These are phyloP conservation scores for Pythium aquatile DNA, from an alignment of 352 stramenopile species.

Conservation along the genomic window DNA sequence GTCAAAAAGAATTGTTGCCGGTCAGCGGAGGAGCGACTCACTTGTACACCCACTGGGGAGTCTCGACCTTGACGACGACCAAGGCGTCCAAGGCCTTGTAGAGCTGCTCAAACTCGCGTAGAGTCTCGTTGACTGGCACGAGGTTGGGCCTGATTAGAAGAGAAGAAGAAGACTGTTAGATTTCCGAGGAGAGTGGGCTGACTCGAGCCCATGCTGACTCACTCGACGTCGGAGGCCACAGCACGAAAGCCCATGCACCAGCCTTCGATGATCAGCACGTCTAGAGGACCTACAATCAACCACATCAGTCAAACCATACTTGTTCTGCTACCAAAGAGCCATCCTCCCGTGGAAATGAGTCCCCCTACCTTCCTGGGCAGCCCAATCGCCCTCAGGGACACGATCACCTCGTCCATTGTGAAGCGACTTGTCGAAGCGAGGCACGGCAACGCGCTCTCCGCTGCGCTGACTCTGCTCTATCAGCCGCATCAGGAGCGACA, in stretches of 20 bases:
- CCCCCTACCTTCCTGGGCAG: conserved; percentile 46
- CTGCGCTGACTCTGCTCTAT: conserved; percentile 57
- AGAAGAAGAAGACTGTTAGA: too few species aligned
- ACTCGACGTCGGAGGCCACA: conserved; percentile 17
- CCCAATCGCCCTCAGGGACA: conserved; percentile 52
- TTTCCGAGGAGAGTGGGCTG: too few species aligned
- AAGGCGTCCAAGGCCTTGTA: conserved; percentile 68
- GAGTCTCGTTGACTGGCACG: conserved; percentile 59
- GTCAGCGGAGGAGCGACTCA: conserved; percentile 23
- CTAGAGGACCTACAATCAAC: conserved; percentile 49
- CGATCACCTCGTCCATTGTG: conserved; percentile 74
- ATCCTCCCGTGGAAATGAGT: neutral
- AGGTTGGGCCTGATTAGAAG: conserved; percentile 42
- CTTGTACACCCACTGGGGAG: conserved; percentile 82
- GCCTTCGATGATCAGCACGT: conserved; percentile 82
- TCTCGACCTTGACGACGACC: conserved; percentile 72
- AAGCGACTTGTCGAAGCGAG: conserved; percentile 81
- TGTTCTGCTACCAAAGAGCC: neutral
- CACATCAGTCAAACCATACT: neutral
- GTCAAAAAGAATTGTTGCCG: neutral
- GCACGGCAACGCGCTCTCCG: conserved; percentile 43
- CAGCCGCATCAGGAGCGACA: conserved; percentile 60
- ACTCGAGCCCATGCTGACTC: neutral
- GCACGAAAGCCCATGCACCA: conserved; percentile 86
- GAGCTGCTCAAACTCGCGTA: conserved; percentile 59